Conservation (phyloP, 2,329 filamentous ascomycete species). For the Annulohypoxylon truncatum region DNA sequence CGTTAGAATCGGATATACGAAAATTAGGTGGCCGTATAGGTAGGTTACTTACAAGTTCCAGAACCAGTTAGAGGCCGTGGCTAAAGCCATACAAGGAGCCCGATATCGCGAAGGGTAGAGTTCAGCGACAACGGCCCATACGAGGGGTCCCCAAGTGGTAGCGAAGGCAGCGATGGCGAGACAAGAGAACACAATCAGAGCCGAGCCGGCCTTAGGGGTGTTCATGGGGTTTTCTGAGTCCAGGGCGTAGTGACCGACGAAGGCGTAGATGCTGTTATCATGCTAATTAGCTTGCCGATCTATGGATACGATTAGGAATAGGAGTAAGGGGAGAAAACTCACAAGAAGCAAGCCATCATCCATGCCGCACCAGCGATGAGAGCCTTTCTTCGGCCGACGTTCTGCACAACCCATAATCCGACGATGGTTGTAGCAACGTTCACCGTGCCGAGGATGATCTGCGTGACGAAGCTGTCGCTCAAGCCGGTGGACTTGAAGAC, state of each 20-base stretch:
- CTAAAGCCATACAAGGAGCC: conserved; percentile 65
- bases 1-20: conserved; percentile 38
- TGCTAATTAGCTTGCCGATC: conserved; percentile 16
- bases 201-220: conserved; percentile 63
- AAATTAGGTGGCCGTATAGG: not conserved
- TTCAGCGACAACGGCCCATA: conserved; percentile 74
- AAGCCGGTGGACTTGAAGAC: conserved; percentile 75
- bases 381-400: conserved; percentile 71
- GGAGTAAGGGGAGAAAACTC: conserved; percentile 40
- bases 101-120: conserved; percentile 71
- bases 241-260: conserved; percentile 60
- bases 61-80: conserved; percentile 70
- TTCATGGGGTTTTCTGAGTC: conserved; percentile 56
- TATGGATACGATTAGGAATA: not conserved
- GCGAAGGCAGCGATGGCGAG: conserved; percentile 75
- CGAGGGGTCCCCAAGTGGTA: conserved; percentile 76
- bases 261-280: conserved; percentile 57
- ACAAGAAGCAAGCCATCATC: conserved; percentile 66
- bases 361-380: conserved; percentile 72
- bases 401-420: conserved; percentile 73
- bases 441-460: conserved; percentile 74
- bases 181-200: conserved; percentile 75
- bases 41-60: conserved; percentile 68
- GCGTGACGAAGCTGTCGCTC: conserved; percentile 72
- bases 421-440: conserved; percentile 75